phyloP scores from a whole-genome alignment of 768 basidiomycete genomes.

The Kwoniella botswanensis region DNA sequence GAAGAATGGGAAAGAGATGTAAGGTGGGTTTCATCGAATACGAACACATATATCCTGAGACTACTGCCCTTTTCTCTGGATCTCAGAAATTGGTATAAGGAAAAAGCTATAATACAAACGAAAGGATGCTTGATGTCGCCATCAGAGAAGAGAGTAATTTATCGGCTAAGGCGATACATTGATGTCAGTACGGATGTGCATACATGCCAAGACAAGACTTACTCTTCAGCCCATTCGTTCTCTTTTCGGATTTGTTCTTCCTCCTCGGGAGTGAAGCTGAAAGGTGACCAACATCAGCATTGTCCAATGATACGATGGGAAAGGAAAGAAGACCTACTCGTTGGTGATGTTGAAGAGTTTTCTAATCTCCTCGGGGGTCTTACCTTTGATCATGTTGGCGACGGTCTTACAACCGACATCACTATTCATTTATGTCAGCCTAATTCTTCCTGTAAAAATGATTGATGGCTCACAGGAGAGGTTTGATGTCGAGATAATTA shows the following conservation, averaged over 20 bases:
- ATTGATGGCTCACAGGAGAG: slow-evolving; percentile 73
- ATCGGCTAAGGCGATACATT: slow-evolving; percentile 14
- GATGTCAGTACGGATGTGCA: background rate
- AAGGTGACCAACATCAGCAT: slow-evolving; percentile 58
- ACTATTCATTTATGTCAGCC: slow-evolving; percentile 19
- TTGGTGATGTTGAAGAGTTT: slow-evolving; percentile 93
- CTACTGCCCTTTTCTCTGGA: background rate
- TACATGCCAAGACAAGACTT: slow-evolving; percentile 23
- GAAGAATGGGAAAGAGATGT: background rate
- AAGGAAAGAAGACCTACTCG: slow-evolving; percentile 41
- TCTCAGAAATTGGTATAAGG: background rate
- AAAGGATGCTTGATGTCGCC: background rate
- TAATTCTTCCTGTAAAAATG: background rate
- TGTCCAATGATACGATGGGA: background rate
- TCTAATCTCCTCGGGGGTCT: slow-evolving; percentile 98
- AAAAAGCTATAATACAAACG: slow-evolving; percentile 1
- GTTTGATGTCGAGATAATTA: slow-evolving; percentile 99
- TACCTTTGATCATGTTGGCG: slow-evolving; percentile 99
- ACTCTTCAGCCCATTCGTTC: slow-evolving; percentile 68
- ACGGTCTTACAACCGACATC: slow-evolving; percentile 56
- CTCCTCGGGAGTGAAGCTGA: slow-evolving; percentile 98
- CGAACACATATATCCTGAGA: background rate
- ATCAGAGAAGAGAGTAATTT: background rate
- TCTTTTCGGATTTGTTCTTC: slow-evolving; percentile 99
- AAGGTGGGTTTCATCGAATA: background rate